These are phyloP conservation scores for Rhynchospora breviuscula DNA, from an alignment of 176 grass and related monocot species.

Conservation along the genomic window DNA sequence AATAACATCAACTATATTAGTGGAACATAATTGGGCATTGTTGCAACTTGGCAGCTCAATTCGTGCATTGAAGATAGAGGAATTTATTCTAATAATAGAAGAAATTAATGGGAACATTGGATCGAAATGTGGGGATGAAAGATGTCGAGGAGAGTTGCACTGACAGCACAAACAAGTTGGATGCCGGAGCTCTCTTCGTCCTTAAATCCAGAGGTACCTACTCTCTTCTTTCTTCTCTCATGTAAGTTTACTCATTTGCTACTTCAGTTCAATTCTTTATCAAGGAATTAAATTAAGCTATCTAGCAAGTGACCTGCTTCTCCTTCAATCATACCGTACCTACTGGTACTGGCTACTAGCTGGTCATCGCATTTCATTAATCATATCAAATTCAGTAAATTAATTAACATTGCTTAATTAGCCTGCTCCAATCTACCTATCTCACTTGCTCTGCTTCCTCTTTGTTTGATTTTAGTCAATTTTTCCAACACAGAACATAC, in stretches of 20 bases:
- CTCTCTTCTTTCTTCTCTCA: not conserved
- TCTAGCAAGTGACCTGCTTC: not conserved
- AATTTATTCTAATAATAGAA: not conserved
- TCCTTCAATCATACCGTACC: too few species aligned
- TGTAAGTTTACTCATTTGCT: not conserved
- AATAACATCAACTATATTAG: too few species aligned
- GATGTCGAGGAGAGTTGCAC: conserved; percentile 39
- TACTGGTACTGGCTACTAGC: too few species aligned
- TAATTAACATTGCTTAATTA: too few species aligned
- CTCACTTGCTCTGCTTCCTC: not conserved
- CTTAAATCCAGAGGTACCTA: conserved; percentile 64
- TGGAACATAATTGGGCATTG: too few species aligned
- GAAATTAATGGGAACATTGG: not conserved
- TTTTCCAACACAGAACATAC: not conserved
- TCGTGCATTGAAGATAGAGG: not conserved
- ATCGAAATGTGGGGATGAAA: conserved; percentile 4
- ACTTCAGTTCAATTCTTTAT: not conserved
- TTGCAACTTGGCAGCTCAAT: not conserved
- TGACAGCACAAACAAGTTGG: conserved; percentile 41
- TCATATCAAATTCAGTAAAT: not conserved
- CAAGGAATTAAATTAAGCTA: not conserved
- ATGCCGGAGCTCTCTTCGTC: conserved; percentile 87
- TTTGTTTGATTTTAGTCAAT: too few species aligned
- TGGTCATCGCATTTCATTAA: too few species aligned
- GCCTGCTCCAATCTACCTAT: too few species aligned